These are phyloP conservation scores for Chalaropsis thielavioides DNA, from an alignment of 2,329 filamentous ascomycete species.

Conservation along the genomic window DNA sequence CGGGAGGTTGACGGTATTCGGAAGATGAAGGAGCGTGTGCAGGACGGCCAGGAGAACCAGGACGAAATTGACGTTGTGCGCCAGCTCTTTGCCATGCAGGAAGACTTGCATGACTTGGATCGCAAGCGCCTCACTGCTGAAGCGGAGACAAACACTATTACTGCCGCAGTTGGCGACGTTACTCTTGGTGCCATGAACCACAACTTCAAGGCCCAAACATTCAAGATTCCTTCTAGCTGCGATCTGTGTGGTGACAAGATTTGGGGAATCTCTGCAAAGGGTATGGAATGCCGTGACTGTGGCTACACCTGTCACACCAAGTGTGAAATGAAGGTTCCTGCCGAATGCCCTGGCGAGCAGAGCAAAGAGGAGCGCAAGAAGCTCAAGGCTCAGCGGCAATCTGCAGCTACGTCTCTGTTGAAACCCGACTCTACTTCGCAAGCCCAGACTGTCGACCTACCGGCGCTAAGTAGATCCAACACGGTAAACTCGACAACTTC, in stretches of 20 bases:
- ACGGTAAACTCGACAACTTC: conserved; percentile 86
- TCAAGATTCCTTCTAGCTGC: conserved; percentile 98
- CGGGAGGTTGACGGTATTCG: conserved; percentile 71
- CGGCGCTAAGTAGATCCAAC: conserved; percentile 60
- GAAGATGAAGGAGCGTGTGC: conserved; percentile 56
- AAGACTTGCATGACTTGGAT: conserved; percentile 71
- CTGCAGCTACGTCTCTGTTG: conserved; percentile 50
- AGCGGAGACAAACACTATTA: conserved; percentile 85
- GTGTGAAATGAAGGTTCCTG: conserved; percentile 96
- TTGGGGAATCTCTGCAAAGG: conserved; percentile 93
- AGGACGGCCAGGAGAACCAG: conserved; percentile 72
- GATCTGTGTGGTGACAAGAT: conserved; percentile 93
- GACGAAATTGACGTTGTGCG: conserved; percentile 78
- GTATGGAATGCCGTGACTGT: conserved; percentile 89
- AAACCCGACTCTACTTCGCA: conserved; percentile 34
- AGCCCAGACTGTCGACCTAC: conserved; percentile 45
- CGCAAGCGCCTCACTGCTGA: conserved; percentile 75
- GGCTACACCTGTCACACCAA: conserved; percentile 98
- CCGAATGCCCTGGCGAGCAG: conserved; percentile 87
- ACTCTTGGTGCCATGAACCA: conserved; percentile 87
- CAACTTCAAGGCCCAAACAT: conserved; percentile 97
- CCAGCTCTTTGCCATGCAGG: conserved; percentile 70
- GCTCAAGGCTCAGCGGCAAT: conserved; percentile 73
- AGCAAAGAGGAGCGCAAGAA: conserved; percentile 93
- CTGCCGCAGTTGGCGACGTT: conserved; percentile 78